Percentiles rank a stretch among this genome's conserved stretches.
phyloP scores from a whole-genome alignment of 1,284 basidiomycete genomes.

The Sanguinoderma infundibulare region DNA sequence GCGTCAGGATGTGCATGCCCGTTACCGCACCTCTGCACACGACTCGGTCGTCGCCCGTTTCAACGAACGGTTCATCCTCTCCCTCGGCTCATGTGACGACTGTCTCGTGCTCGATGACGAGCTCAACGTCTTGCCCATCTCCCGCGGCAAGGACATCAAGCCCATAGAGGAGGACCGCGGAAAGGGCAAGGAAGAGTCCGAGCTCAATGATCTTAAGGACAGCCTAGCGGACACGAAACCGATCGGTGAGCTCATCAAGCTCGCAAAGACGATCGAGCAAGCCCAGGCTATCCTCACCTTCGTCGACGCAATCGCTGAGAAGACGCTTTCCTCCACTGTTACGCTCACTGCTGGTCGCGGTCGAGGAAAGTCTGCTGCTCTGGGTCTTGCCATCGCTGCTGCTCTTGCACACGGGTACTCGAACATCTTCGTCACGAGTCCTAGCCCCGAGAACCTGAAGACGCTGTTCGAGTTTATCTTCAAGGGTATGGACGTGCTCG shows the following conservation, averaged over 20 bases:
- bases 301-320: slow-evolving; percentile 90
- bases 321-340: slow-evolving; percentile 93
- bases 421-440: slow-evolving; percentile 98
- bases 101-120: slow-evolving; percentile 97
- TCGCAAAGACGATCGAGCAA: slow-evolving; percentile 95
- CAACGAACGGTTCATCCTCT: slow-evolving; percentile 98
- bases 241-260: slow-evolving; percentile 87
- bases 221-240: slow-evolving; percentile 86
- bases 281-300: slow-evolving; percentile 92
- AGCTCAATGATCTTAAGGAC: slow-evolving; percentile 85
- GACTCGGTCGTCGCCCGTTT: slow-evolving; percentile 93
- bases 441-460: slow-evolving; percentile 96
- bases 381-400: slow-evolving; percentile 93
- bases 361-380: slow-evolving; percentile 95
- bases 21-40: slow-evolving; percentile 92
- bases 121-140: slow-evolving; percentile 96
- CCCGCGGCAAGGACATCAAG: slow-evolving; percentile 92
- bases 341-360: slow-evolving; percentile 95
- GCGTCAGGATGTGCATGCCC: slow-evolving; percentile 86
- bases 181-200: slow-evolving; percentile 61
- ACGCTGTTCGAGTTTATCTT: slow-evolving; percentile 99
- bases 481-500: slow-evolving; percentile 94
- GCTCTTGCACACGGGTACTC: slow-evolving; percentile 95
- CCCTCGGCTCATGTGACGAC: slow-evolving; percentile 88
- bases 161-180: slow-evolving; percentile 64